Conservation (phyloP, 2,329 filamentous ascomycete genomes). For the Fusarium sp. region DNA sequence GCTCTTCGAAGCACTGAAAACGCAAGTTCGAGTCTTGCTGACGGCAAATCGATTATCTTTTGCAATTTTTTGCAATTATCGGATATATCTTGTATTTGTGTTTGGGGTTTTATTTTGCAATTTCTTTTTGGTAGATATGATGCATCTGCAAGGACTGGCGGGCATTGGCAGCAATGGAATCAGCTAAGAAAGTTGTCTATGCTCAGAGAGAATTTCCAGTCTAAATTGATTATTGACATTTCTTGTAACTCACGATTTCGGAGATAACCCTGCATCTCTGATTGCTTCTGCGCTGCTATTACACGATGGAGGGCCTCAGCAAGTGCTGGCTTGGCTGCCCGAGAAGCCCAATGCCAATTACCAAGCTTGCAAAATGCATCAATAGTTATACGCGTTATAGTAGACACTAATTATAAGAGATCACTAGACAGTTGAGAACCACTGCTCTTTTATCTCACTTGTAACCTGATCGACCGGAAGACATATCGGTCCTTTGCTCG, state of each 20-base stretch:
- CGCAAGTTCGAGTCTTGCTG: slow-evolving; percentile 41
- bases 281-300: neutral
- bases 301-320: neutral
- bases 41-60: slow-evolving; percentile 27
- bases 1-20: slow-evolving; percentile 37
- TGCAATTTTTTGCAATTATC: neutral
- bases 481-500: slow-evolving; percentile 33
- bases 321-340: neutral
- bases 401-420: neutral
- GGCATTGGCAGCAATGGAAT: neutral
- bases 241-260: neutral
- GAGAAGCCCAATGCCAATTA: neutral
- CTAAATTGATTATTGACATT: neutral
- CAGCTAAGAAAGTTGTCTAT: neutral
- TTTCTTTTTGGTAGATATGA: neutral
- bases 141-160: neutral
- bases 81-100: rapidly evolving
- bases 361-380: neutral
- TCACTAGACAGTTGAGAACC: too few species aligned
- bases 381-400: neutral
- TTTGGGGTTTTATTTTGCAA: neutral
- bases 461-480: neutral
- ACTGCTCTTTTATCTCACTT: too few species aligned
- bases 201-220: neutral
- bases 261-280: neutral